Percentiles rank a stretch among this genome's conserved stretches.
Evolutionary conservation across 495 filamentous ascomycete species (phyloP).

Genomic region (Penicillium alfredii): DNA sequence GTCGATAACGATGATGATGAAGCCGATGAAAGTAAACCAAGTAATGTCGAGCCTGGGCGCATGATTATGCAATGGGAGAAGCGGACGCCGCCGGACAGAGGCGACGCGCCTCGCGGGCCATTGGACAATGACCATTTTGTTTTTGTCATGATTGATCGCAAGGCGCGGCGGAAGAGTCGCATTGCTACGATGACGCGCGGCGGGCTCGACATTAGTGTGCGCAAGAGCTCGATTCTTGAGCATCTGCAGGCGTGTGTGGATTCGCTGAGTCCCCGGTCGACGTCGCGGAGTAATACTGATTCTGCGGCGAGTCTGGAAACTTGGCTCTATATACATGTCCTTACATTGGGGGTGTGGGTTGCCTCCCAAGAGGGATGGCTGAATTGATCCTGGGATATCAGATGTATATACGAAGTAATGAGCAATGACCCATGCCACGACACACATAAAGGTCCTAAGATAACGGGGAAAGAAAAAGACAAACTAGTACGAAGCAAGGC

Average conservation of each 20-base stretch:
- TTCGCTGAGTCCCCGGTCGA: slow-evolving; percentile 12
- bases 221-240: slow-evolving; percentile 21
- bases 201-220: slow-evolving; percentile 18
- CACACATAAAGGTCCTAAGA: too few species aligned
- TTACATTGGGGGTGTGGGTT: slow-evolving; percentile 34
- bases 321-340: slow-evolving; percentile 30
- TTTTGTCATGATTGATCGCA: slow-evolving; percentile 22
- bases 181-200: slow-evolving; percentile 22
- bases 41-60: slow-evolving; percentile 3
- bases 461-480: too few species aligned
- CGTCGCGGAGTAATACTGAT: slow-evolving; percentile 3
- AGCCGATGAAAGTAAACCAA: not conserved
- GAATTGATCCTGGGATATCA: slow-evolving; percentile 1
- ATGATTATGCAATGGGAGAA: slow-evolving; percentile 27
- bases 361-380: slow-evolving; percentile 32
- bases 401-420: slow-evolving; percentile 2
- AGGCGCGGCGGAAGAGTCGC: slow-evolving; percentile 17
- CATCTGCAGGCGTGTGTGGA: slow-evolving; percentile 14
- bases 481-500: slow-evolving; percentile 31
- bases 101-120: not conserved
- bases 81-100: not conserved
- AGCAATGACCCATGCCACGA: too few species aligned
- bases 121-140: slow-evolving; percentile 15
- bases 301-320: slow-evolving; percentile 16
- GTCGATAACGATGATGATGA: slow-evolving; percentile 8